These are phyloP conservation scores for Cercospora canescens DNA, from an alignment of 2,329 filamentous ascomycete species.

Conservation along the genomic window DNA sequence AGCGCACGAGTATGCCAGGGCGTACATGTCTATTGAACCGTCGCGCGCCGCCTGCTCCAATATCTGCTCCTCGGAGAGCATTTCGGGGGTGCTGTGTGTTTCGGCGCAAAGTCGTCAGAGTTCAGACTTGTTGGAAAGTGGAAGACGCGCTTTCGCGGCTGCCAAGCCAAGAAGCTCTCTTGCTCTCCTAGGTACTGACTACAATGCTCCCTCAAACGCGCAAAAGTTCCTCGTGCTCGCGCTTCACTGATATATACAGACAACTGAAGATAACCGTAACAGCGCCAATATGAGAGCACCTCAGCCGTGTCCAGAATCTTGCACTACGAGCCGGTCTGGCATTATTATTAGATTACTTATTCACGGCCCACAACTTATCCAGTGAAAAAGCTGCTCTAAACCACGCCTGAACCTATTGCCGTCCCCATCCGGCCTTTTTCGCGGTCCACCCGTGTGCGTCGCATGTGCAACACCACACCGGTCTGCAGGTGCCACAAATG, in stretches of 20 bases:
- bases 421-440: neutral
- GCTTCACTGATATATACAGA: neutral
- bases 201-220: no score
- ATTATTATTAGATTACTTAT: neutral
- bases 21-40: slow-evolving; percentile 59
- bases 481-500: neutral
- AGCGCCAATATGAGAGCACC: neutral
- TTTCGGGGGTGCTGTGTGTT: slow-evolving; percentile 17
- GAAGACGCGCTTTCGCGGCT: slow-evolving; percentile 4
- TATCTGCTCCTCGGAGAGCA: slow-evolving; percentile 47
- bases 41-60: slow-evolving; percentile 59
- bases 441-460: neutral
- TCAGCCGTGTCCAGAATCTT: neutral
- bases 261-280: neutral
- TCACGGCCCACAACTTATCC: neutral
- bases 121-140: neutral
- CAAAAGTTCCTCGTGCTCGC: no score
- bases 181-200: neutral
- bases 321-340: neutral
- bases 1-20: slow-evolving; percentile 26
- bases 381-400: neutral
- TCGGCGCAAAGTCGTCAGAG: slow-evolving; percentile 25
- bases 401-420: neutral
- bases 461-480: neutral
- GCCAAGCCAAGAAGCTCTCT: neutral